These are phyloP conservation scores for Gaertneriomyces semiglobifer DNA, from an alignment of 192 early-diverging fungal species.

Conservation along the genomic window DNA sequence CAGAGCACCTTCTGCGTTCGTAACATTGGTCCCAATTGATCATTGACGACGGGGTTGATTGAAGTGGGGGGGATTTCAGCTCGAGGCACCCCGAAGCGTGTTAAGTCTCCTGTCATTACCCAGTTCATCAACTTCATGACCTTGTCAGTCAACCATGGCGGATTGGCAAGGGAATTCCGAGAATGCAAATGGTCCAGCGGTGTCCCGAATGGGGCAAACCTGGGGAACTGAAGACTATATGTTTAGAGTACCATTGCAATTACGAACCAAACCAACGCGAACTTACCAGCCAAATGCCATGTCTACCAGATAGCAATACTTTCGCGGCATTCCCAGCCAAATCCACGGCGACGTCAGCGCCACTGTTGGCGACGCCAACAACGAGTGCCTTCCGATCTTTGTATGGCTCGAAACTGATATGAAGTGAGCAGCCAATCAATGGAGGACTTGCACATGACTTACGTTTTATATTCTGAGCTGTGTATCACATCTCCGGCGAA, in stretches of 20 bases:
- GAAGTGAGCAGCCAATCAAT: not conserved
- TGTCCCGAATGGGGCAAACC: slow-evolving; percentile 17
- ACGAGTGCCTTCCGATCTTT: slow-evolving; percentile 49
- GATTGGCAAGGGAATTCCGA: slow-evolving; percentile 12
- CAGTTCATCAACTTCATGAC: slow-evolving; percentile 7
- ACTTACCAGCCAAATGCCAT: slow-evolving; percentile 45
- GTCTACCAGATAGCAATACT: slow-evolving; percentile 45
- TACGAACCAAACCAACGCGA: not conserved
- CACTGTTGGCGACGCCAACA: slow-evolving; percentile 59
- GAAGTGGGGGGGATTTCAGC: not conserved
- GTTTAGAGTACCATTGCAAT: not conserved
- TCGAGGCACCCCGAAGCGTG: not conserved
- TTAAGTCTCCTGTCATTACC: slow-evolving; percentile 11
- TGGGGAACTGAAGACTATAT: slow-evolving; percentile 7
- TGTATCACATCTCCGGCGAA: slow-evolving; percentile 51
- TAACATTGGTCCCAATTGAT: slow-evolving; percentile 6
- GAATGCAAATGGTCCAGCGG: slow-evolving; percentile 8
- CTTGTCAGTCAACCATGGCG: slow-evolving; percentile 9
- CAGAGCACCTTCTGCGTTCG: not conserved
- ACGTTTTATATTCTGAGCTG: slow-evolving; percentile 52
- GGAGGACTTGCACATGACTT: slow-evolving; percentile 13
- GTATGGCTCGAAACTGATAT: slow-evolving; percentile 37
- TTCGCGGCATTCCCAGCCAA: slow-evolving; percentile 47
- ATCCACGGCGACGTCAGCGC: slow-evolving; percentile 54
- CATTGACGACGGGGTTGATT: slow-evolving; percentile 17